Conservation (phyloP, 2,329 filamentous ascomycete species). For the Diaporthe sp. region DNA sequence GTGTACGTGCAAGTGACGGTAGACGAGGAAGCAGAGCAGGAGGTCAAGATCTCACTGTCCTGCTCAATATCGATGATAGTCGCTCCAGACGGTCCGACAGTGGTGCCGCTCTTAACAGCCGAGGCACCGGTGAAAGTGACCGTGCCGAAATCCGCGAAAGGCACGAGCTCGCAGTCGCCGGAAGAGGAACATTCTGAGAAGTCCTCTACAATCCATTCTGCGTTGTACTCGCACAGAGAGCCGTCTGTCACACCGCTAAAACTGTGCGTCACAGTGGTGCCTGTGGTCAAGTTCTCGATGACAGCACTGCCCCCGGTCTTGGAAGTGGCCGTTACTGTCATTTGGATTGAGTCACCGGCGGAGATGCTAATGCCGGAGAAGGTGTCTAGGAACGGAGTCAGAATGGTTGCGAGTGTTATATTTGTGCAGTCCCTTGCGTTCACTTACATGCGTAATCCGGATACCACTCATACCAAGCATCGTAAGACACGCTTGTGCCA, state of each 20-base stretch:
- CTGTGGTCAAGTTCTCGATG: conserved; percentile 64
- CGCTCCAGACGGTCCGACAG: conserved; percentile 55
- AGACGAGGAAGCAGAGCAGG: conserved; percentile 42
- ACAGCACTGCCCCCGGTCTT: conserved; percentile 58
- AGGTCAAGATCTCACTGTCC: conserved; percentile 71
- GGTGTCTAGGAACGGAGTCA: conserved; percentile 19
- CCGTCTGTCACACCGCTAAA: conserved; percentile 58
- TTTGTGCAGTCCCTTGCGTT: rapidly evolving
- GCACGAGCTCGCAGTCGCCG: conserved; percentile 53
- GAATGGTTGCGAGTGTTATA: no score
- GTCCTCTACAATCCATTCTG: conserved; percentile 75
- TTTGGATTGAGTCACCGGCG: conserved; percentile 45
- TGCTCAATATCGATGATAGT: conserved; percentile 78
- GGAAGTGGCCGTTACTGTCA: conserved; percentile 54
- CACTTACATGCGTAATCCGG: conserved; percentile 62
- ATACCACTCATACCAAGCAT: conserved; percentile 75
- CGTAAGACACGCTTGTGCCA: conserved; percentile 57
- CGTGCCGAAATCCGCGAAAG: conserved; percentile 62
- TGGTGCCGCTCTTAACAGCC: conserved; percentile 47
- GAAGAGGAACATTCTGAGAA: conserved; percentile 53
- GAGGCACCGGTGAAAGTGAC: conserved; percentile 58
- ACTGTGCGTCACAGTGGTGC: conserved; percentile 63
- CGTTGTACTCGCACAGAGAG: conserved; percentile 67
- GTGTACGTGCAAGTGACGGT: conserved; percentile 58
- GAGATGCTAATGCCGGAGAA: conserved; percentile 44